A percentile compares a stretch with the other conserved stretches of the same genome.
Evolutionary conservation across 2,329 filamentous ascomycete genomes (phyloP).

Genomic region (Periconia macrospinosa): DNA sequence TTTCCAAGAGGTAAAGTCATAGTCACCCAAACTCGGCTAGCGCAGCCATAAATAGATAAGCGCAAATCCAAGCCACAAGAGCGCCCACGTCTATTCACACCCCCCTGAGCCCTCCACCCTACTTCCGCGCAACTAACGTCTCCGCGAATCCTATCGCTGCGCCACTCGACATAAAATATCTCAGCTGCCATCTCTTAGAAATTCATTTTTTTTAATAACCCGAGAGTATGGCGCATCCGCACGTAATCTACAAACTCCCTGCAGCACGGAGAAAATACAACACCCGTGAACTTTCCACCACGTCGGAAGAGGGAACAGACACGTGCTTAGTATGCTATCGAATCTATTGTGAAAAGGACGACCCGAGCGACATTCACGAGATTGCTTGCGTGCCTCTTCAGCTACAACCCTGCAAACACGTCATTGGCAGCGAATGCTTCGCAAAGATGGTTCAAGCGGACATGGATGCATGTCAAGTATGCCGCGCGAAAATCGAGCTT

Average conservation of each 20-base stretch:
- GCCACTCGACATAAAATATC: background rate
- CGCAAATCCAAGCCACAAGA: no score
- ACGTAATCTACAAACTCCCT: background rate
- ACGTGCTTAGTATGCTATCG: constrained; percentile 1
- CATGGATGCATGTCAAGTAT: constrained; percentile 1
- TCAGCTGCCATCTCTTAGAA: no score
- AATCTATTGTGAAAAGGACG: background rate
- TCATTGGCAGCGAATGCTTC: constrained; percentile 1
- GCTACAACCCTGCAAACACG: constrained; percentile 1
- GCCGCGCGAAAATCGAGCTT: background rate
- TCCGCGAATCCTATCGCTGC: background rate
- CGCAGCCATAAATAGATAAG: no score
- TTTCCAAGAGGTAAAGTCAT: no score
- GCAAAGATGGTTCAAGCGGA: background rate
- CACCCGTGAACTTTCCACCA: background rate
- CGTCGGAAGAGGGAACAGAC: background rate
- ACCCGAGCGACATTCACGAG: background rate
- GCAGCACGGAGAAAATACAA: background rate
- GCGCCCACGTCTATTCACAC: no score
- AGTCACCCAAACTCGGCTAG: no score
- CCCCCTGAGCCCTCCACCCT: no score
- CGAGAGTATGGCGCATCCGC: background rate
- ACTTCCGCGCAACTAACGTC: no score
- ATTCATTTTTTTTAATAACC: background rate
- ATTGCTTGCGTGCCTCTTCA: background rate